These are phyloP conservation scores for Myxozyma vanderwaltii DNA, from an alignment of 805 yeast species.

Conservation along the genomic window DNA sequence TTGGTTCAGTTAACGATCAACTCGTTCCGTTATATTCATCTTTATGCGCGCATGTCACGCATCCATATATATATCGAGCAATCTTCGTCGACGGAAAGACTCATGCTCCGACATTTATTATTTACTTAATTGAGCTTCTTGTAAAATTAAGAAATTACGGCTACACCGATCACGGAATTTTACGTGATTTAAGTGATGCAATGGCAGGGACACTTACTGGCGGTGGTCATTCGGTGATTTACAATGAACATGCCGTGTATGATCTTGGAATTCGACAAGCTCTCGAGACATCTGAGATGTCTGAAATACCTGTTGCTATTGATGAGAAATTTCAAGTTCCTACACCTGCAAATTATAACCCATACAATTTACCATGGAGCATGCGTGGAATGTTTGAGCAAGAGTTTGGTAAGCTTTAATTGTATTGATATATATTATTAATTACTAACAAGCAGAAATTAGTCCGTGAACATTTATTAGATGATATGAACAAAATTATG, in stretches of 20 bases:
- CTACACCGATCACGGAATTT: slow-evolving; percentile 77
- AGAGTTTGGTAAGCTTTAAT: slow-evolving; percentile 42
- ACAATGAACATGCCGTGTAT: slow-evolving; percentile 83
- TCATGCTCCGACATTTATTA: slow-evolving; percentile 72
- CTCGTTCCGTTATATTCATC: slow-evolving; percentile 91
- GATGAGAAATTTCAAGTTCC: slow-evolving; percentile 56
- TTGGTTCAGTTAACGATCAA: slow-evolving; percentile 93
- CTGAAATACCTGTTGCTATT: slow-evolving; percentile 38
- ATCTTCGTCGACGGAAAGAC: slow-evolving; percentile 79
- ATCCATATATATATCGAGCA: slow-evolving; percentile 87
- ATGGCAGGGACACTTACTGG: slow-evolving; percentile 92
- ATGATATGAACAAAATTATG: slow-evolving; percentile 62
- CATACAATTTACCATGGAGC: slow-evolving; percentile 90
- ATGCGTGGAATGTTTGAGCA: slow-evolving; percentile 79
- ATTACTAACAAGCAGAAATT: neutral
- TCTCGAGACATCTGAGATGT: slow-evolving; percentile 69
- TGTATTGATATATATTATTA: slow-evolving; percentile 41
- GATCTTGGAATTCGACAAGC: slow-evolving; percentile 74
- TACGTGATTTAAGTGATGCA: slow-evolving; percentile 77
- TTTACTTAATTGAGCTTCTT: slow-evolving; percentile 73
- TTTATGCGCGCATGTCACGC: slow-evolving; percentile 74
- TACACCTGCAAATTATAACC: slow-evolving; percentile 62
- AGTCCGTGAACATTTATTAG: slow-evolving; percentile 44
- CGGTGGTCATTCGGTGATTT: slow-evolving; percentile 90
- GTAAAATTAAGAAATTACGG: slow-evolving; percentile 77